These are phyloP conservation scores for Rhododendron vialii DNA, from an alignment of 148 eudicot genomes.

Conservation along the genomic window DNA sequence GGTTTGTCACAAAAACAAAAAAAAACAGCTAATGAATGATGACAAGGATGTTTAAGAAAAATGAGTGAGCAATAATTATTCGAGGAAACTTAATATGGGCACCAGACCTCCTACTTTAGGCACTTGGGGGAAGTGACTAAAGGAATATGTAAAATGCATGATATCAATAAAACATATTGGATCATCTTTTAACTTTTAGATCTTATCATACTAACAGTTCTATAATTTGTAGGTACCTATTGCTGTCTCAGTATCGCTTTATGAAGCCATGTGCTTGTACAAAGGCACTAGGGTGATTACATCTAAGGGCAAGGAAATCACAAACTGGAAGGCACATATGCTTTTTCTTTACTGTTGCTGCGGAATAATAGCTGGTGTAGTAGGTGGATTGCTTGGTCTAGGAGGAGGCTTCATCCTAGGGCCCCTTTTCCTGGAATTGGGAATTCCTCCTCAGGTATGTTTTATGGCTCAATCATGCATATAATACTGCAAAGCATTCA, in stretches of 20 bases:
- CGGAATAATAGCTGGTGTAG: slow-evolving; percentile 48
- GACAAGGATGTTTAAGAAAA: neutral
- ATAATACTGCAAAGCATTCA: neutral
- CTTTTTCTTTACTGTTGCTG: slow-evolving; percentile 36
- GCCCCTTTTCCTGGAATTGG: slow-evolving; percentile 54
- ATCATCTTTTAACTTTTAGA: slow-evolving; percentile 1
- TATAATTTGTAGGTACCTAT: slow-evolving; percentile 34
- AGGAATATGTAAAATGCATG: neutral
- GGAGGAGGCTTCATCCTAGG: slow-evolving; percentile 67
- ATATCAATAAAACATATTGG: neutral
- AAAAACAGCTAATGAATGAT: neutral
- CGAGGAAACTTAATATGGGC: neutral
- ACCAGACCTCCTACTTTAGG: neutral
- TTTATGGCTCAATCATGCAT: neutral
- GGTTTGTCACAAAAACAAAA: neutral
- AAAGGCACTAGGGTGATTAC: slow-evolving; percentile 48
- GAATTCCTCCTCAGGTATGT: slow-evolving; percentile 57
- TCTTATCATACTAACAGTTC: neutral
- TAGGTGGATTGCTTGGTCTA: slow-evolving; percentile 60
- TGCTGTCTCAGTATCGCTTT: slow-evolving; percentile 37
- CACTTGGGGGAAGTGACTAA: neutral
- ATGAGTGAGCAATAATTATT: neutral
- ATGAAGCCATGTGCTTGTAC: slow-evolving; percentile 38
- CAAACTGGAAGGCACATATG: slow-evolving; percentile 34
- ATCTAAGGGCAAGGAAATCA: slow-evolving; percentile 43